Evolutionary conservation across 2,329 filamentous ascomycete species (phyloP).

Genomic region (Aspergillus sp.): DNA sequence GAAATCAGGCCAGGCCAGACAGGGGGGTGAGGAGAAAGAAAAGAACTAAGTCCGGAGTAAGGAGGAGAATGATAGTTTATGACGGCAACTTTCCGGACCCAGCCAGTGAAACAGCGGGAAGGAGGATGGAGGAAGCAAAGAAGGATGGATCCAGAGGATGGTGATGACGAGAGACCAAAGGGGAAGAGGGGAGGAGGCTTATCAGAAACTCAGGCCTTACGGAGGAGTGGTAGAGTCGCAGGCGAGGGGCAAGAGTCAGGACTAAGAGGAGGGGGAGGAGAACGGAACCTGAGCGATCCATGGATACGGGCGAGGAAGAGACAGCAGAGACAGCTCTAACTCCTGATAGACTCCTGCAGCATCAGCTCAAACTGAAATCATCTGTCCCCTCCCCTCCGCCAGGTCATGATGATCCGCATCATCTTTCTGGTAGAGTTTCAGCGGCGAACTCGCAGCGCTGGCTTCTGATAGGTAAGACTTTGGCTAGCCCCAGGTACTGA

Average conservation of each 20-base stretch:
- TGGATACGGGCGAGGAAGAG: neutral
- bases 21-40: neutral
- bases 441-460: slow-evolving; percentile 19
- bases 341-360: neutral
- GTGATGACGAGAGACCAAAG: neutral
- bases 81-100: slow-evolving; percentile 8
- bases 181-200: slow-evolving; percentile 30
- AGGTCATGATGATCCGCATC: slow-evolving; percentile 16
- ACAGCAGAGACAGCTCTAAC: neutral
- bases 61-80: slow-evolving; percentile 4
- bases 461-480: slow-evolving; percentile 21
- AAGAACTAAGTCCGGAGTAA: slow-evolving; percentile 10
- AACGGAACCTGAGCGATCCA: slow-evolving; percentile 6
- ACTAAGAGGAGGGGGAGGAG: slow-evolving; percentile 1
- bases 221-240: slow-evolving; percentile 24
- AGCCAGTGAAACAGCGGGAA: slow-evolving; percentile 1
- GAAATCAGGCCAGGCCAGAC: neutral
- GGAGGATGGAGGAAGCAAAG: neutral
- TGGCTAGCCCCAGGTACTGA: slow-evolving; percentile 30
- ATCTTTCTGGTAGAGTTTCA: slow-evolving; percentile 8
- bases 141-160: slow-evolving; percentile 4
- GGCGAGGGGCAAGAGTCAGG: slow-evolving; percentile 26
- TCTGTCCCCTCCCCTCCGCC: slow-evolving; percentile 1
- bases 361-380: slow-evolving; percentile 10
- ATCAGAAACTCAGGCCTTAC: slow-evolving; percentile 38